Conservation (phyloP, 1,139 yeast species). For the Debaryomyces robertsiae region DNA sequence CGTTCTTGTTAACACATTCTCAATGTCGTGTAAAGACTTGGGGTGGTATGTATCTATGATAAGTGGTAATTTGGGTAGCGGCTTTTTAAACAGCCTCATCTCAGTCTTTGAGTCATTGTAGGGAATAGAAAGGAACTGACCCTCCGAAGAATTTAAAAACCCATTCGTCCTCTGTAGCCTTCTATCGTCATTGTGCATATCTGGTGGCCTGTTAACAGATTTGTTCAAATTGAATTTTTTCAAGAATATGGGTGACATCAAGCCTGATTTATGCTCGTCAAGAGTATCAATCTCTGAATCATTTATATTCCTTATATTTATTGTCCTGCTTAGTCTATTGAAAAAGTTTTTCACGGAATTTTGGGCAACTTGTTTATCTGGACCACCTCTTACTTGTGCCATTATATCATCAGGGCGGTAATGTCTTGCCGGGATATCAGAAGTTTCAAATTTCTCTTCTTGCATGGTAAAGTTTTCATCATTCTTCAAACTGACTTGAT, state of each 20-base stretch:
- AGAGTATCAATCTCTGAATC: constrained; percentile 6
- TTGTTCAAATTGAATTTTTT: constrained; percentile 35
- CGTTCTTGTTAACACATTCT: constrained; percentile 10
- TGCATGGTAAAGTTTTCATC: constrained; percentile 10
- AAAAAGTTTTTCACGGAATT: constrained; percentile 18
- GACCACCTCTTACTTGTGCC: constrained; percentile 1
- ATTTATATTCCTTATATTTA: constrained; percentile 11
- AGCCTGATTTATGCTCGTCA: constrained; percentile 7
- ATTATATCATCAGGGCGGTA: constrained; percentile 2
- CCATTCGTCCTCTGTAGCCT: constrained; percentile 9
- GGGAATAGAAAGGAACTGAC: constrained; percentile 11
- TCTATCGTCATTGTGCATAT: constrained; percentile 2
- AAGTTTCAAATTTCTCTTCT: constrained; percentile 4
- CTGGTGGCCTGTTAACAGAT: constrained; percentile 12
- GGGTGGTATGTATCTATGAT: constrained; percentile 12
- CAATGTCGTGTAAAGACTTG: constrained; percentile 13
- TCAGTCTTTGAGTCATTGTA: constrained; percentile 10
- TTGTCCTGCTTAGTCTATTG: constrained; percentile 23
- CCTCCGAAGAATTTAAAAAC: constrained; percentile 3
- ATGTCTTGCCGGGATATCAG: constrained; percentile 2
- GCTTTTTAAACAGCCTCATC: constrained; percentile 6
- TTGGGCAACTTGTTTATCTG: constrained; percentile 8
- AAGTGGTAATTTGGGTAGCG: constrained; percentile 24
- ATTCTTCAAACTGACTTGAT: constrained; percentile 11
- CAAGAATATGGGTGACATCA: constrained; percentile 37